phyloP scores from a whole-genome alignment of 1,284 basidiomycete species.

The Chiua sp. region DNA sequence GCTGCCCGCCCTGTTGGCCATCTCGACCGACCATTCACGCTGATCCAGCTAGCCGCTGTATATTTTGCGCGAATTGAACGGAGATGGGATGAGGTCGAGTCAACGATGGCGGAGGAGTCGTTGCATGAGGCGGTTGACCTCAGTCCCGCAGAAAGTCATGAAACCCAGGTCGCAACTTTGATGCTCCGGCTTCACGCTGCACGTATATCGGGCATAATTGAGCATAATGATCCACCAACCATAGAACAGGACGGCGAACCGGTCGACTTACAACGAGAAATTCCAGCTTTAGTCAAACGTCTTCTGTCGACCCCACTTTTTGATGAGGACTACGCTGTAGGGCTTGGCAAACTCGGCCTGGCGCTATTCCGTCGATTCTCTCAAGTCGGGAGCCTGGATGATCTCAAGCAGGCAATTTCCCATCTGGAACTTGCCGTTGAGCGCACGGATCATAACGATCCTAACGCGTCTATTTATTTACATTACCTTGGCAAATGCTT shows the following conservation, averaged over 20 bases:
- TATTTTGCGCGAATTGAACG: conserved; percentile 8
- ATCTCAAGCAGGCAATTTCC: conserved; percentile 13
- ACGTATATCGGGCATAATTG: background rate
- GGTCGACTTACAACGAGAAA: conserved; percentile 6
- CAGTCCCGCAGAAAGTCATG: background rate
- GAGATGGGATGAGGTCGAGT: background rate
- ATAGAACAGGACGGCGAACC: background rate
- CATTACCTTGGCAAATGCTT: conserved; percentile 3
- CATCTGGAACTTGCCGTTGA: background rate
- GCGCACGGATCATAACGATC: background rate
- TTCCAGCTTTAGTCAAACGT: background rate
- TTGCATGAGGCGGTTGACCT: conserved; percentile 2
- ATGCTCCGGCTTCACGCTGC: conserved; percentile 2
- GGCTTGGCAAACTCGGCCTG: background rate
- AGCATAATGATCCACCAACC: background rate
- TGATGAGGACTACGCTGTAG: background rate
- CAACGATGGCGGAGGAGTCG: background rate
- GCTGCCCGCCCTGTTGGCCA: conserved; percentile 6
- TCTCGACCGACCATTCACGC: conserved; percentile 7
- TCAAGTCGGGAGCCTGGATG: background rate
- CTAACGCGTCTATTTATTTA: background rate
- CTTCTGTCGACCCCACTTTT: background rate
- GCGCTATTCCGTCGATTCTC: conserved; percentile 1
- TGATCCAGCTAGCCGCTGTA: conserved; percentile 11
- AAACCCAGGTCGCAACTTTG: background rate